Percentiles rank a stretch among this genome's conserved stretches.
These are phyloP conservation scores for Rhodotorula sp. DNA, from an alignment of 1,284 basidiomycete species.

Conservation along the genomic window DNA sequence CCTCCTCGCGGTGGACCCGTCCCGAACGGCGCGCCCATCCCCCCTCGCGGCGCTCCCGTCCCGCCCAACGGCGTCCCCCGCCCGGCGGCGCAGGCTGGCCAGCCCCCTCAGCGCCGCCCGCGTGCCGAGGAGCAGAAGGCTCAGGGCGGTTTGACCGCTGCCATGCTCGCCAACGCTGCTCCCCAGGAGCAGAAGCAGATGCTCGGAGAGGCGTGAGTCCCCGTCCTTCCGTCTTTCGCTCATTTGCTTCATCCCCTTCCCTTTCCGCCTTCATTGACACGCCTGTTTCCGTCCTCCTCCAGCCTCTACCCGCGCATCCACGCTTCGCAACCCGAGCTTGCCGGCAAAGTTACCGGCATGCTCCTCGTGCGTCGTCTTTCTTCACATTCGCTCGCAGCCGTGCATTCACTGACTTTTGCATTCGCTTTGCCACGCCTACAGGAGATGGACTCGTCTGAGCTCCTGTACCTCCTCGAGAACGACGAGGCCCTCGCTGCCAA, in stretches of 20 bases:
- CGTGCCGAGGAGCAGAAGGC: constrained; percentile 47
- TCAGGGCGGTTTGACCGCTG: constrained; percentile 50
- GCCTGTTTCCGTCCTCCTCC: constrained; percentile 44
- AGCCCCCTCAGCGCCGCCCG: constrained; percentile 46
- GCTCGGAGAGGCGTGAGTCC: constrained; percentile 80
- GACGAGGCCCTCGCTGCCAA: constrained; percentile 77
- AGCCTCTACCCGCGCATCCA: constrained; percentile 44
- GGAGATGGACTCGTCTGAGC: constrained; percentile 93
- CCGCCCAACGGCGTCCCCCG: constrained; percentile 51
- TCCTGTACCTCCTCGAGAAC: constrained; percentile 78
- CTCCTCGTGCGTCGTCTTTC: constrained; percentile 16
- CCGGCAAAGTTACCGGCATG: constrained; percentile 88
- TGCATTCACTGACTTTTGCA: constrained; percentile 56
- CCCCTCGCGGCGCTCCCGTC: constrained; percentile 38
- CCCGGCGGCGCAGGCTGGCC: constrained; percentile 52
- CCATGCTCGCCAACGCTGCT: constrained; percentile 66
- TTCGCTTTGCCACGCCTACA: constrained; percentile 55
- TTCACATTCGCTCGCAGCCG: background rate
- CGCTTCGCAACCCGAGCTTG: constrained; percentile 68
- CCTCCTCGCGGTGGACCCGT: constrained; percentile 28
- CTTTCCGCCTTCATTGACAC: constrained; percentile 17
- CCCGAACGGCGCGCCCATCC: constrained; percentile 36
- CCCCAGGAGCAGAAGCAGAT: constrained; percentile 95
- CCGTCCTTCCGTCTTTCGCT: constrained; percentile 1
- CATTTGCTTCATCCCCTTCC: background rate